Conservation (phyloP, 768 basidiomycete species). For the Lentinula guzmanii region DNA sequence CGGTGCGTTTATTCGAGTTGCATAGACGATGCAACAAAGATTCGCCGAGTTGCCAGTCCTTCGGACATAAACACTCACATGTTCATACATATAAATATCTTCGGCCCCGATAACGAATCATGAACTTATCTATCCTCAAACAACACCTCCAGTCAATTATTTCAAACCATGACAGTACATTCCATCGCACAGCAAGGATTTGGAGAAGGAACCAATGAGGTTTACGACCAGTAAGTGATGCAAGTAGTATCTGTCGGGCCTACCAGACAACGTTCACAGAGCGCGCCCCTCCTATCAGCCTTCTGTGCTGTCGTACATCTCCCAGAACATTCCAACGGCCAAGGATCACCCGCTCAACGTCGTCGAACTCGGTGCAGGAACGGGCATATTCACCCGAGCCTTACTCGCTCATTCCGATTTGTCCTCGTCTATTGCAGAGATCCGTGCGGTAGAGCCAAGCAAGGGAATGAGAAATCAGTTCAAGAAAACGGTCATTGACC, state of each 20-base stretch:
- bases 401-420: conserved; percentile 60
- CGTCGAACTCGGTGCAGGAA: conserved; percentile 78
- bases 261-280: conserved; percentile 26
- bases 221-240: conserved; percentile 59
- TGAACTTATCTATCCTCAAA: no score
- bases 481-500: conserved; percentile 44
- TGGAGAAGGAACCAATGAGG: conserved; percentile 73
- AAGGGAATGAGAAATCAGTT: conserved; percentile 81
- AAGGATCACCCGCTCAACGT: conserved; percentile 43
- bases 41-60: no score
- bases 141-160: no score
- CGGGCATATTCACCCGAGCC: conserved; percentile 85
- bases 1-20: no score
- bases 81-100: no score
- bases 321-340: conserved; percentile 28
- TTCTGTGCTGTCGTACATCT: conserved; percentile 55
- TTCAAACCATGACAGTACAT: background rate
- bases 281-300: conserved; percentile 81
- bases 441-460: conserved; percentile 80
- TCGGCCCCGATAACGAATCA: no score
- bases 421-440: conserved; percentile 39
- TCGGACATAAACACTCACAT: no score
- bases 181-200: conserved; percentile 29
- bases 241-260: background rate
- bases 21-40: no score